Conservation (phyloP, 2,329 filamentous ascomycete species). For the Cladosporium sp. region DNA sequence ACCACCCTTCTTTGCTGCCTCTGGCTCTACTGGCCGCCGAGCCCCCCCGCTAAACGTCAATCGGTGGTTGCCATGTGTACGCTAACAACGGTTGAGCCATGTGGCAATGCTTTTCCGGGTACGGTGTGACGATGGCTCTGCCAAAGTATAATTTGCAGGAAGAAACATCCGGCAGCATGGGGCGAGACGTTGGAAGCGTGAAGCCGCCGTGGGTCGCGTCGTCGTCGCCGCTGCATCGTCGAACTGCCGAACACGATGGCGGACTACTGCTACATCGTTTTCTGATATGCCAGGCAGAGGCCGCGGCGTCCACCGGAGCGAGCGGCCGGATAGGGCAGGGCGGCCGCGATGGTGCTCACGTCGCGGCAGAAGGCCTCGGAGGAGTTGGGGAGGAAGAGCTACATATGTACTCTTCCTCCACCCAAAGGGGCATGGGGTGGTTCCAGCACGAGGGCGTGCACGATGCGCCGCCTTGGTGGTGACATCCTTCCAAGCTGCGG, state of each 20-base stretch:
- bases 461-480: no score
- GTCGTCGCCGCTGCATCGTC: background rate
- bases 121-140: constrained; percentile 7
- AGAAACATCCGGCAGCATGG: no score
- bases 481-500: constrained; percentile 1
- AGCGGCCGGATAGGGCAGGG: background rate
- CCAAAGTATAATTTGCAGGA: background rate
- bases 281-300: no score
- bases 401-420: background rate
- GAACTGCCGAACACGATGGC: no score
- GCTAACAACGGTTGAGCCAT: constrained; percentile 13
- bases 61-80: constrained; percentile 11
- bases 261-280: no score
- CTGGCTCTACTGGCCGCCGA: background rate
- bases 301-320: background rate
- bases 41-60: constrained; percentile 4
- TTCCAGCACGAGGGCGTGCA: background rate
- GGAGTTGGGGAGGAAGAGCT: constrained; percentile 5
- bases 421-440: constrained; percentile 7
- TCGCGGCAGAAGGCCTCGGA: constrained; percentile 8
- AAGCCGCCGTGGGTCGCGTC: background rate
- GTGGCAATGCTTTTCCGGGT: constrained; percentile 11
- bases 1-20: background rate
- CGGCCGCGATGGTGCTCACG: constrained; percentile 1
- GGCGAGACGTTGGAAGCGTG: no score